These are phyloP conservation scores for Vinca minor DNA, from an alignment of 257 asterid genomes.

Conservation along the genomic window DNA sequence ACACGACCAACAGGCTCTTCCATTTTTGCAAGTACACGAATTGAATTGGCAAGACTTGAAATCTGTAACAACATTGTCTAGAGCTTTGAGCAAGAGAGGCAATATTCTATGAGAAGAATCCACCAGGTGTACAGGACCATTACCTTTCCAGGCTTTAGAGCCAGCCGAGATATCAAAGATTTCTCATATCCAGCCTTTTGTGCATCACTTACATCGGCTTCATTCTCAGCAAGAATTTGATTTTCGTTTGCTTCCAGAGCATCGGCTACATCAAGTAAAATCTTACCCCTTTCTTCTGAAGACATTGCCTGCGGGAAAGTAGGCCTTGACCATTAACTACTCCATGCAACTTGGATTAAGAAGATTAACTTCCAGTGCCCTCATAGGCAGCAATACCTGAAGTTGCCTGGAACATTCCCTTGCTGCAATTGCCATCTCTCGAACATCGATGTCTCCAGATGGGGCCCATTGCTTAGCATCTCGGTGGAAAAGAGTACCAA, in stretches of 20 bases:
- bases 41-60: constrained; percentile 54
- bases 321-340: constrained; percentile 7
- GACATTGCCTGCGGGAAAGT: constrained; percentile 40
- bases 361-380: background rate
- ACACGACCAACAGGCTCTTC: constrained; percentile 78
- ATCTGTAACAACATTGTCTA: constrained; percentile 25
- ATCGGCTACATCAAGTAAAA: constrained; percentile 57
- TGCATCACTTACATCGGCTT: constrained; percentile 62
- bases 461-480: constrained; percentile 60
- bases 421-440: constrained; percentile 74
- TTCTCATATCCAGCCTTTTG: constrained; percentile 55
- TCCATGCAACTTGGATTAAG: background rate
- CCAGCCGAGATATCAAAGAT: constrained; percentile 61
- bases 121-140: constrained; percentile 1
- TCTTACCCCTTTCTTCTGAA: constrained; percentile 56
- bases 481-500: constrained; percentile 70
- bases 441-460: constrained; percentile 36
- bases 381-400: constrained; percentile 35
- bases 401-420: constrained; percentile 60
- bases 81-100: background rate
- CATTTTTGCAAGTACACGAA: constrained; percentile 66
- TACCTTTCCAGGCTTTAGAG: constrained; percentile 56
- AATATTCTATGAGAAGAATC: background rate
- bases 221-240: constrained; percentile 42
- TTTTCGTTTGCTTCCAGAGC: constrained; percentile 49